Conservation (phyloP, 2,329 filamentous ascomycete genomes). For the Zymoseptoria pseudotritici region DNA sequence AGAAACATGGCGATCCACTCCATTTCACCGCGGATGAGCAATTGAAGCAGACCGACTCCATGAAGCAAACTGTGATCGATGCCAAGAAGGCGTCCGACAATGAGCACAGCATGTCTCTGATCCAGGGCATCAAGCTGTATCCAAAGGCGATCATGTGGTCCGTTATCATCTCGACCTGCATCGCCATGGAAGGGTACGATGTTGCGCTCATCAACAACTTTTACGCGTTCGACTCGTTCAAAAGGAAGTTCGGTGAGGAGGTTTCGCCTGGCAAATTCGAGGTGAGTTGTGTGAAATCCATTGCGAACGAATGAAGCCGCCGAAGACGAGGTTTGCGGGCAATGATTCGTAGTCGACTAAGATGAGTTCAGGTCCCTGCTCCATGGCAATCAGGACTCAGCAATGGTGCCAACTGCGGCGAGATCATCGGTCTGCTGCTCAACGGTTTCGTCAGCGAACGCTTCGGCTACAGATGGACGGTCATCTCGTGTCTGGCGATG, state of each 20-base stretch:
- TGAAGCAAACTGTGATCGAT: conserved; percentile 30
- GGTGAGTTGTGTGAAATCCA: not conserved
- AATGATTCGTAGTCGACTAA: not conserved
- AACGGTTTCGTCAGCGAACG: conserved; percentile 41
- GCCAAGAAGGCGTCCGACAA: conserved; percentile 41
- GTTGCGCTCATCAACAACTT: conserved; percentile 76
- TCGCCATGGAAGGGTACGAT: conserved; percentile 88
- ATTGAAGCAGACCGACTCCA: conserved; percentile 22
- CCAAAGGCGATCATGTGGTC: conserved; percentile 82
- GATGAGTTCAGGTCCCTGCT: conserved; percentile 33
- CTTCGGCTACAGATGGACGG: conserved; percentile 41
- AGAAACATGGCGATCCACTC: conserved; percentile 7
- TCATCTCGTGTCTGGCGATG: conserved; percentile 37
- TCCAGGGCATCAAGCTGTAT: conserved; percentile 72
- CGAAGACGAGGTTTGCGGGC: not conserved
- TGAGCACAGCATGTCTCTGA: conserved; percentile 48
- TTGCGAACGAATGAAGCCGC: not conserved
- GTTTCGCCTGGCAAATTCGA: conserved; percentile 1
- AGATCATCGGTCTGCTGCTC: conserved; percentile 38
- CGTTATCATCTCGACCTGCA: conserved; percentile 79
- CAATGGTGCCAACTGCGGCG: conserved; percentile 42
- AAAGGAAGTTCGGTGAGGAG: conserved; percentile 26
- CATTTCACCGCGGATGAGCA: conserved; percentile 25
- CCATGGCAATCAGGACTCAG: conserved; percentile 42
- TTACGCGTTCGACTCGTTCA: conserved; percentile 47